Conservation (phyloP, 176 grass and related monocot species). For the Avena sativa region DNA sequence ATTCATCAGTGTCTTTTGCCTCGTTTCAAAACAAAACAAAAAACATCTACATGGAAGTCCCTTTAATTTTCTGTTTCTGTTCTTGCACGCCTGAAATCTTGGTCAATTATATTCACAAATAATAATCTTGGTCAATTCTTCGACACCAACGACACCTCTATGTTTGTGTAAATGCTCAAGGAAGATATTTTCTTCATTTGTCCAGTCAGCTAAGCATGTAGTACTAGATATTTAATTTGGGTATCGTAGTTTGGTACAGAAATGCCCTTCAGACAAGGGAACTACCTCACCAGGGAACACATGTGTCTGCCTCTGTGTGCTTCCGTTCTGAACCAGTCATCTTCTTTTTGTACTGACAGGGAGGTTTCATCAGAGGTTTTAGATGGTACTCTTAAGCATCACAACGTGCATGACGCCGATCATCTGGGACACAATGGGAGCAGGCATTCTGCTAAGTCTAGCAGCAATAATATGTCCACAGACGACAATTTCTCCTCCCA, state of each 20-base stretch:
- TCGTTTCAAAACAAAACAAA: no score
- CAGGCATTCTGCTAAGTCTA: constrained; percentile 26
- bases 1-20: not conserved
- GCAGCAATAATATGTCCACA: constrained; percentile 18
- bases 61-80: not conserved
- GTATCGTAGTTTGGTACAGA: not conserved
- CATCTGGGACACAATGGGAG: constrained; percentile 15
- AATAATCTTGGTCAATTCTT: not conserved
- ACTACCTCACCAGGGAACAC: not conserved
- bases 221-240: not conserved
- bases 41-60: not conserved
- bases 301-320: not conserved
- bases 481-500: constrained; percentile 41
- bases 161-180: not conserved
- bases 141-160: not conserved
- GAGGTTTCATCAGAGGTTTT: constrained; percentile 35
- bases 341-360: constrained; percentile 35
- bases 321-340: constrained; percentile 1
- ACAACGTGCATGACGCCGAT: not conserved
- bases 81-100: not conserved
- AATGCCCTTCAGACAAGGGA: not conserved
- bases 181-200: not conserved
- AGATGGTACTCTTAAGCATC: constrained; percentile 25
- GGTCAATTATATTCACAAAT: not conserved
- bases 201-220: not conserved